Evolutionary conservation across 2,329 filamentous ascomycete genomes (phyloP).

Genomic region (Cordyceps fumosorosea): DNA sequence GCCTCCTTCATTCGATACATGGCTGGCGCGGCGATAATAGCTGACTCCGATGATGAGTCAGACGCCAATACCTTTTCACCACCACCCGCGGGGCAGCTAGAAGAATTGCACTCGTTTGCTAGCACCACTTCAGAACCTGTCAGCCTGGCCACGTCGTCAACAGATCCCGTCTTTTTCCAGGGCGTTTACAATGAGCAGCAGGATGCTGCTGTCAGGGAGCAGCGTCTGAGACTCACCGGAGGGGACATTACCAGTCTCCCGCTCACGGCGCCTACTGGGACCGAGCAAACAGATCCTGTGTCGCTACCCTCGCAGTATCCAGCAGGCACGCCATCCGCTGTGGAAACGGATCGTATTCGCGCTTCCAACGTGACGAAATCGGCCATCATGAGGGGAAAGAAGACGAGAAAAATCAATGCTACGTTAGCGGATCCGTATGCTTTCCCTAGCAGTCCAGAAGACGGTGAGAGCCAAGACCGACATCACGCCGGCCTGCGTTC

Average conservation of each 20-base stretch:
- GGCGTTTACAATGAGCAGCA: conserved; percentile 44
- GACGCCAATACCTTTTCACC: conserved; percentile 18
- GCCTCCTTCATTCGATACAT: conserved; percentile 14
- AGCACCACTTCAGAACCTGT: background rate
- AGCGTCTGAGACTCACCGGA: background rate
- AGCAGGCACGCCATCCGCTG: conserved; percentile 13
- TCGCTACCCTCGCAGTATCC: conserved; percentile 11
- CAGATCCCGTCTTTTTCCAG: conserved; percentile 42
- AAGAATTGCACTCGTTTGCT: background rate
- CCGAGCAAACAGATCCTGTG: conserved; percentile 9
- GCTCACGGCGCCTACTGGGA: background rate
- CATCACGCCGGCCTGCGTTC: background rate
- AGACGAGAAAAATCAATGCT: conserved; percentile 6
- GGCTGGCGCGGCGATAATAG: conserved; percentile 24
- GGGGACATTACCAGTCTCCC: background rate
- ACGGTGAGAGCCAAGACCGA: conserved; percentile 3
- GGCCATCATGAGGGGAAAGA: background rate
- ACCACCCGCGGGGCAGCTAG: conserved; percentile 11
- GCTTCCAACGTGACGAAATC: background rate
- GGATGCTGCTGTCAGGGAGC: conserved; percentile 23
- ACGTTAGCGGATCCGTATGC: conserved; percentile 33
- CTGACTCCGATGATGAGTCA: conserved; percentile 35
- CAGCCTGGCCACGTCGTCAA: conserved; percentile 33
- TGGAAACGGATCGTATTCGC: background rate
- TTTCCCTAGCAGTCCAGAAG: conserved; percentile 37